These are phyloP conservation scores for Boletellus ananiceps DNA, from an alignment of 768 basidiomycete genomes.

Conservation along the genomic window DNA sequence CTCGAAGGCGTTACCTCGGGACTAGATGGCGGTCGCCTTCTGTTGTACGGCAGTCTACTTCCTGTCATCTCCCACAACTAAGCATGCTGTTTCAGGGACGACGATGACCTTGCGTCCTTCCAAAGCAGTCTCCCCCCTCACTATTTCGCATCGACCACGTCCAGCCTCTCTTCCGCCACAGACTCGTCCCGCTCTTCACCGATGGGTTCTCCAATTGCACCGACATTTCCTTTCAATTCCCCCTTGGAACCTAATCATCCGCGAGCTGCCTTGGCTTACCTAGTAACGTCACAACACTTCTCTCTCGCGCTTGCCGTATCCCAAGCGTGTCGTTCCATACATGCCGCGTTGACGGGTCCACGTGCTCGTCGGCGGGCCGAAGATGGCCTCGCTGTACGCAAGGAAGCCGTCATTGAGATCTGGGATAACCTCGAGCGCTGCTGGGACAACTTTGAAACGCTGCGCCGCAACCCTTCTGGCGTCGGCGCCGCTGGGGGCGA, in stretches of 20 bases:
- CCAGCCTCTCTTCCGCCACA: constrained; percentile 31
- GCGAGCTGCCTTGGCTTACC: constrained; percentile 41
- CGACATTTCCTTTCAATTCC: constrained; percentile 23
- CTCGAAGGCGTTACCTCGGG: constrained; percentile 83
- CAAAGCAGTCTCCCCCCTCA: constrained; percentile 55
- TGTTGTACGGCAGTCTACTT: constrained; percentile 52
- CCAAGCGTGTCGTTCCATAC: constrained; percentile 71
- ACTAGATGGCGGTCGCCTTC: constrained; percentile 77
- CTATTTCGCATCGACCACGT: constrained; percentile 27
- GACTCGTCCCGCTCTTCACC: constrained; percentile 35
- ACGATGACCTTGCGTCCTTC: constrained; percentile 74
- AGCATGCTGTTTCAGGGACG: constrained; percentile 41
- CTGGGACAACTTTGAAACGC: constrained; percentile 78
- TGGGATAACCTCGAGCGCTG: constrained; percentile 80
- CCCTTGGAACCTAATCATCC: constrained; percentile 24
- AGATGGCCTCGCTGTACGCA: constrained; percentile 52
- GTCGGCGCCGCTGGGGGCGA: constrained; percentile 35
- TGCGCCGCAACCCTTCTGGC: constrained; percentile 45
- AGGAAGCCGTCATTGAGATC: constrained; percentile 63
- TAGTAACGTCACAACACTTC: constrained; percentile 56
- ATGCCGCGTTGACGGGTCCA: constrained; percentile 72
- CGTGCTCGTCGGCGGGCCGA: constrained; percentile 59
- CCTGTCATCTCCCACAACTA: not conserved
- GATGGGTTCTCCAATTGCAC: constrained; percentile 15
- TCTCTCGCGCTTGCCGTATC: constrained; percentile 72